phyloP scores from a whole-genome alignment of 192 early-diverging fungal species.

The Paraglomus occultum region DNA sequence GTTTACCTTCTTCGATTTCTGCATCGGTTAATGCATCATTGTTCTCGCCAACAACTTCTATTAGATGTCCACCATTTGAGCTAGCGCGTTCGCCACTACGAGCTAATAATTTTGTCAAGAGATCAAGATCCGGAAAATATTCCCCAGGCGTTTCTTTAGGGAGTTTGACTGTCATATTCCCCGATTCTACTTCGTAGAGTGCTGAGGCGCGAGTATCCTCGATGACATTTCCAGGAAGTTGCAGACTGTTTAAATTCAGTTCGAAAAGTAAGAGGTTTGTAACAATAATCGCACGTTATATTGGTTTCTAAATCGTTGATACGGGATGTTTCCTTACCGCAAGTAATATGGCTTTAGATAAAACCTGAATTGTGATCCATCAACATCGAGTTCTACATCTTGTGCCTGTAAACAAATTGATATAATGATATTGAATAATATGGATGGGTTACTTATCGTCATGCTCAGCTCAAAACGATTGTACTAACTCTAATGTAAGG shows the following conservation, averaged over 20 bases:
- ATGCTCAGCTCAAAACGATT: not conserved
- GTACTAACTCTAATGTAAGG: constrained; percentile 70
- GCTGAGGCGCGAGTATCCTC: constrained; percentile 86
- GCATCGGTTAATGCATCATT: constrained; percentile 34
- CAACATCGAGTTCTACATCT: constrained; percentile 84
- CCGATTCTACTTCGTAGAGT: constrained; percentile 73
- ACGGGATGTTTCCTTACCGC: constrained; percentile 42
- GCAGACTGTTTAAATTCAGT: constrained; percentile 51
- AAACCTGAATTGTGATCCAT: constrained; percentile 84
- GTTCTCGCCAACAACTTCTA: constrained; percentile 56
- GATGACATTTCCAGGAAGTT: constrained; percentile 75
- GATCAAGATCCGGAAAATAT: constrained; percentile 83
- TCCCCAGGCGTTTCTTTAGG: constrained; percentile 78
- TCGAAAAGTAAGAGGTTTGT: not conserved
- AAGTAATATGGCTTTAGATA: constrained; percentile 90
- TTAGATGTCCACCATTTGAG: constrained; percentile 47
- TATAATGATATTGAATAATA: constrained; percentile 1
- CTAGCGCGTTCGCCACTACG: constrained; percentile 43
- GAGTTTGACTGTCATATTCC: constrained; percentile 70
- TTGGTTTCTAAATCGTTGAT: not conserved
- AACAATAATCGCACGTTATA: too few relatives aligned
- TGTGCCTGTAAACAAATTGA: constrained; percentile 55
- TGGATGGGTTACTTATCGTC: not conserved
- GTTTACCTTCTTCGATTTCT: constrained; percentile 13
- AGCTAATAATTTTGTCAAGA: constrained; percentile 84